Evolutionary conservation across 1,139 yeast species (phyloP).

Genomic region (Yamadazyma oceani): DNA sequence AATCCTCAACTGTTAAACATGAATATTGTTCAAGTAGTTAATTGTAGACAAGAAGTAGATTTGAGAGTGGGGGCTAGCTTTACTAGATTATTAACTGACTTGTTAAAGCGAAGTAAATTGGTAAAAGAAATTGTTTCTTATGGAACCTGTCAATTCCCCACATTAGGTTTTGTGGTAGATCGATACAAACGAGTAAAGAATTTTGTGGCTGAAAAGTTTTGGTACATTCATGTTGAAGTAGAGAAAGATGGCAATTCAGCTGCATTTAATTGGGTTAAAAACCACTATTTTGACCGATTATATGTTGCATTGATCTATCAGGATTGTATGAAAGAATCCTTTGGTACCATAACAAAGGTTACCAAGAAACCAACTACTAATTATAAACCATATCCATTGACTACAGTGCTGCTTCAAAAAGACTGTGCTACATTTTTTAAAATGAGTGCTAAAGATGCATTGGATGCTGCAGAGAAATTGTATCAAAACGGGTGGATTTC

Average conservation of each 20-base stretch:
- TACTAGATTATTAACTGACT: slow-evolving; percentile 70
- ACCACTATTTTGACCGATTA: slow-evolving; percentile 70
- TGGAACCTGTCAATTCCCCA: slow-evolving; percentile 97
- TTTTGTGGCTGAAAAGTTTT: slow-evolving; percentile 76
- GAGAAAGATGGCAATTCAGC: slow-evolving; percentile 32
- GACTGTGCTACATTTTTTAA: slow-evolving; percentile 75
- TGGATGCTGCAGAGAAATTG: slow-evolving; percentile 82
- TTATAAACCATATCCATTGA: slow-evolving; percentile 84
- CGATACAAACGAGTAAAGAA: slow-evolving; percentile 72
- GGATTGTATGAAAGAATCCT: slow-evolving; percentile 49
- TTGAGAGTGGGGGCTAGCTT: slow-evolving; percentile 87
- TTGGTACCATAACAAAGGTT: slow-evolving; percentile 54
- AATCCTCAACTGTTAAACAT: slow-evolving; percentile 64
- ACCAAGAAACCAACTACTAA: slow-evolving; percentile 67
- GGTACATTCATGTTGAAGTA: slow-evolving; percentile 64
- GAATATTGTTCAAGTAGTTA: slow-evolving; percentile 78
- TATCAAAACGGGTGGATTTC: slow-evolving; percentile 86
- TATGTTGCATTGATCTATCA: slow-evolving; percentile 65
- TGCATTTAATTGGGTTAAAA: slow-evolving; percentile 65
- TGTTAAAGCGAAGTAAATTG: slow-evolving; percentile 32
- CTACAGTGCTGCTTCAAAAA: slow-evolving; percentile 94
- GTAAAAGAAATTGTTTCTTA: slow-evolving; percentile 52
- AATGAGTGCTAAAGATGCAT: slow-evolving; percentile 77
- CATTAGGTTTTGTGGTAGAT: slow-evolving; percentile 96
- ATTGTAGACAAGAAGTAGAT: slow-evolving; percentile 84